Base-by-base conservation (phyloP, 495 filamentous ascomycete genomes). In the Xylaria palmicola region DNA sequence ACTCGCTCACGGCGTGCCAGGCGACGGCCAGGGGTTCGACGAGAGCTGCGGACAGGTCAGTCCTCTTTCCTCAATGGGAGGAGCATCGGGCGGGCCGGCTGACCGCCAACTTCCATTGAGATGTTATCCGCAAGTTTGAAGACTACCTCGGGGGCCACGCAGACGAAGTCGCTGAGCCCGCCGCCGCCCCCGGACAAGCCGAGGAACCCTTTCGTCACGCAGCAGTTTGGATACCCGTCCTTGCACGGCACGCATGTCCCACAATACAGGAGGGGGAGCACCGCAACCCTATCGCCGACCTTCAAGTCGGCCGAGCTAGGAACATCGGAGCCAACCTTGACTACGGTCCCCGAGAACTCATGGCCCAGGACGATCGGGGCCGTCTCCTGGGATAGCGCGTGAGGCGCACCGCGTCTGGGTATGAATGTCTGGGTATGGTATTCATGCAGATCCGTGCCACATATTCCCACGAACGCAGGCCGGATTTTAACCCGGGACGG, bases 1-100 rank as follows among this genome's bases (percentile, higher is more conserved):
- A 80, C 43, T 77, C 68, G 17, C 79, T 81, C 40, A 88, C 80
- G n/a, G 84, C 85, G 68, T 89, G 85, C 85, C 85, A 89, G 54
- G 78, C 86, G 4, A 88, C 86, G 9, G 84, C 73, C 0, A 89
- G 72, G 0, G 86, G 86, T 58, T 89, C 86, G 44, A 88, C 72
- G 17, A 86, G 71, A 3, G 85, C 83, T 77, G 10, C 6, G 13
- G 9, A 6, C 12, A 19, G 4, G 32, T 58, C 6, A 58, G 55
- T 20, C 24, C 51, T 41, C 13, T 8, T 40, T 7, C 1, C 24
- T 32, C 34, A 12, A 45, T 4, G 17, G 72, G 80, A 43, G 81
- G 67, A 50, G 83, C 79, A 40, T 83, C 55, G 3, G 79, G 69
- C 6, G 83, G 73, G 27, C 74, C 75, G 8, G 15, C 56, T 51